phyloP scores from a whole-genome alignment of 257 asterid species.

The Leonotis leonurus region DNA sequence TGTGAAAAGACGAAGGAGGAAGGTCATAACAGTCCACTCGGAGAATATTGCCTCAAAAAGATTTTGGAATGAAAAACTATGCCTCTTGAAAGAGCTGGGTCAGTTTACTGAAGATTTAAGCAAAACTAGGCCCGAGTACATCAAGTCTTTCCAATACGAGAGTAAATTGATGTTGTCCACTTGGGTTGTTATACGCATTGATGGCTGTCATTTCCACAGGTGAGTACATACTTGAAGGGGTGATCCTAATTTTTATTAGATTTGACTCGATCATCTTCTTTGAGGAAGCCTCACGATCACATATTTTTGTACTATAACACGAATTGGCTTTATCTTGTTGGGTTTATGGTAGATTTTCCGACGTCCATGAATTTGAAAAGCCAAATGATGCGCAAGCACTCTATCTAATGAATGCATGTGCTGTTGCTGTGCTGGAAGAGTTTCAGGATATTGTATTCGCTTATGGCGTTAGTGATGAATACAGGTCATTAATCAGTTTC shows the following conservation, averaged over 20 bases:
- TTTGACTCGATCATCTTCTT: not conserved
- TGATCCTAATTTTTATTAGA: not conserved
- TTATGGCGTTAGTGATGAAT: conserved; percentile 89
- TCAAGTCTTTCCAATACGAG: conserved; percentile 60
- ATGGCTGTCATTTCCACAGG: conserved; percentile 97
- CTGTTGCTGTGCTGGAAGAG: conserved; percentile 59
- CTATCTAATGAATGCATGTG: conserved; percentile 84
- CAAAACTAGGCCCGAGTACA: conserved; percentile 47
- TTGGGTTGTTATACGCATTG: conserved; percentile 77
- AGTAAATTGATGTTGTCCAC: conserved; percentile 51
- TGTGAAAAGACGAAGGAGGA: conserved; percentile 54
- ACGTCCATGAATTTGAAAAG: conserved; percentile 73
- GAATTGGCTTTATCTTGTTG: not conserved
- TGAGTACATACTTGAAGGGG: conserved; percentile 14
- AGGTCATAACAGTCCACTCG: conserved; percentile 38
- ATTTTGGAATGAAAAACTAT: conserved; percentile 54
- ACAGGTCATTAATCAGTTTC: conserved; percentile 44
- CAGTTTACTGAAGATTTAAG: conserved; percentile 38
- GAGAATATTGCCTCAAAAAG: conserved; percentile 63
- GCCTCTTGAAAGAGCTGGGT: conserved; percentile 57
- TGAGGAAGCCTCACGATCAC: not conserved
- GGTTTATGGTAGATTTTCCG: conserved; percentile 53
- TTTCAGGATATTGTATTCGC: conserved; percentile 69
- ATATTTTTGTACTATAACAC: not conserved
- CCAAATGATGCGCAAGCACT: conserved; percentile 82